Conservation (phyloP, 1,284 basidiomycete genomes). For the Gomphus sp. region DNA sequence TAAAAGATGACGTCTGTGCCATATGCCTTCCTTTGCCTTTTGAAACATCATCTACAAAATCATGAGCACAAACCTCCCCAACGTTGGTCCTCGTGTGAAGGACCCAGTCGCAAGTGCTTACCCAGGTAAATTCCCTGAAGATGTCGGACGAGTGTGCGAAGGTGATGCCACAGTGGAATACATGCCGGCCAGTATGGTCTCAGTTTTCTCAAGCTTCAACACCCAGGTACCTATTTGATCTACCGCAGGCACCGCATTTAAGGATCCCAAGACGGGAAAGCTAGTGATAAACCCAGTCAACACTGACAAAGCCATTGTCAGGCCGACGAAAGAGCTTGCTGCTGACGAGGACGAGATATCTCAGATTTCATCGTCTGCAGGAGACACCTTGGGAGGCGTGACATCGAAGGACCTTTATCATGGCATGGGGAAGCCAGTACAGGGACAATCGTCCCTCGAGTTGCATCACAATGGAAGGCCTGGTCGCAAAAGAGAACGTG, state of each 20-base stretch:
- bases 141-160: not conserved
- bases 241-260: not conserved
- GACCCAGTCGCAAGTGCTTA: constrained; percentile 1
- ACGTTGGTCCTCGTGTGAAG: not conserved
- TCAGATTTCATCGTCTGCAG: constrained; percentile 5
- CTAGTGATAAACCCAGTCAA: not conserved
- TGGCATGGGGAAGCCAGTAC: constrained; percentile 23
- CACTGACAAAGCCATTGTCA: not conserved
- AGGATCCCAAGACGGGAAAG: not conserved
- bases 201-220: not conserved
- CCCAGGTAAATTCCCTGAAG: not conserved
- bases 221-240: not conserved
- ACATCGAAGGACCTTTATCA: constrained; percentile 26
- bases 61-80: not conserved
- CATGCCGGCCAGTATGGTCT: not conserved
- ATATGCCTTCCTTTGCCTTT: not conserved
- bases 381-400: constrained; percentile 16
- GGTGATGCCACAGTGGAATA: not conserved
- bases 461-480: constrained; percentile 23
- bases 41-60: not conserved
- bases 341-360: not conserved
- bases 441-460: constrained; percentile 24
- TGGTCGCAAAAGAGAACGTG: constrained; percentile 20
- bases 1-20: not conserved
- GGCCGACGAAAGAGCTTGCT: not conserved